Evolutionary conservation across 179 eudicot species (phyloP).

Genomic region (Drosera spatulata): DNA sequence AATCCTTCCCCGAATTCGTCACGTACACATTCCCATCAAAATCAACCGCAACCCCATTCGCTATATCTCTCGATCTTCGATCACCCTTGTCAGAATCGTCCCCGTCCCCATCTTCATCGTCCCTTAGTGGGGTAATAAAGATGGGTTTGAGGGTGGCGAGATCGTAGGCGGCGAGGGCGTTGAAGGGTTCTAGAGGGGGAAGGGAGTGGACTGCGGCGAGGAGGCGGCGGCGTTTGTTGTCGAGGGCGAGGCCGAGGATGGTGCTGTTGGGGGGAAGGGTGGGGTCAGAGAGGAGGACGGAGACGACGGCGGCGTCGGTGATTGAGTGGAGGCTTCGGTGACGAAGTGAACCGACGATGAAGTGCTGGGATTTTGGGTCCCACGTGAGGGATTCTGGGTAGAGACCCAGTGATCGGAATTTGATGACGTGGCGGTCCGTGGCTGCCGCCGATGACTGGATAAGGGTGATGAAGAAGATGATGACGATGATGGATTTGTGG

Average conservation of each 20-base stretch:
- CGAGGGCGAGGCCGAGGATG: slow-evolving; percentile 48
- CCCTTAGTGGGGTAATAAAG: slow-evolving; percentile 47
- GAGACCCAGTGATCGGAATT: slow-evolving; percentile 39
- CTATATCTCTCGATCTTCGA: slow-evolving; percentile 11
- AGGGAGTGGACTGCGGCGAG: slow-evolving; percentile 50
- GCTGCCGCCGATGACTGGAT: not conserved
- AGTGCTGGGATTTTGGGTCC: slow-evolving; percentile 52
- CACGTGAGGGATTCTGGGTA: slow-evolving; percentile 57
- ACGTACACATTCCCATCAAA: slow-evolving; percentile 63
- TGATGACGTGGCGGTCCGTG: slow-evolving; percentile 37
- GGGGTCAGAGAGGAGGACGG: slow-evolving; percentile 29
- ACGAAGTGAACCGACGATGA: slow-evolving; percentile 46
- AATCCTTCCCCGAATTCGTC: slow-evolving; percentile 50
- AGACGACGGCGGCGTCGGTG: slow-evolving; percentile 58
- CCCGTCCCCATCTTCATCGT: not conserved
- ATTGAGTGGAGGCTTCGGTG: slow-evolving; percentile 22
- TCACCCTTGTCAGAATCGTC: no score
- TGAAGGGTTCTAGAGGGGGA: slow-evolving; percentile 13
- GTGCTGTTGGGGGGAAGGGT: slow-evolving; percentile 26
- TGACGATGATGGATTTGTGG: no score
- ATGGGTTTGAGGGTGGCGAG: slow-evolving; percentile 25
- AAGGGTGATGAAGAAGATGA: not conserved
- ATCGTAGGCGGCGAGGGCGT: slow-evolving; percentile 56
- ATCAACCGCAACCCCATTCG: slow-evolving; percentile 62
- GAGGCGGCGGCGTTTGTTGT: slow-evolving; percentile 33